phyloP scores from a whole-genome alignment of 2,329 filamentous ascomycete genomes.

The Aspergillus quadrilineatus region DNA sequence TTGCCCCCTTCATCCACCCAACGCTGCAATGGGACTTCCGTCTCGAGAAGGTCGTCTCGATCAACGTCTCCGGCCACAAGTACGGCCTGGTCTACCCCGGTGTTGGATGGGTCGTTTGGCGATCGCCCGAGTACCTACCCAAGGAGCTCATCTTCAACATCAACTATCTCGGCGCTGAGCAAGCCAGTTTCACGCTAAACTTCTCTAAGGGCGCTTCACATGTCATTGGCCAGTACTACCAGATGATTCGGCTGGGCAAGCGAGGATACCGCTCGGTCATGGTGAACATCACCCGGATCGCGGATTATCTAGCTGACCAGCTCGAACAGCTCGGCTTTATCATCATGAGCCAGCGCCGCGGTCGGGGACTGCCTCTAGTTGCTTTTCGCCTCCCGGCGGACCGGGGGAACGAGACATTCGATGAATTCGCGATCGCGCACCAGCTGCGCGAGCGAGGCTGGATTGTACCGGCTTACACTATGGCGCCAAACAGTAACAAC shows the following conservation, averaged over 20 bases:
- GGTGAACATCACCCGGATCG: slow-evolving; percentile 84
- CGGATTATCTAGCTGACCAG: slow-evolving; percentile 77
- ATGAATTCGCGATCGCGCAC: slow-evolving; percentile 79
- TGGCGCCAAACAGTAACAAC: slow-evolving; percentile 81
- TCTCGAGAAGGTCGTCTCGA: slow-evolving; percentile 81
- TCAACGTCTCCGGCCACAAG: slow-evolving; percentile 95
- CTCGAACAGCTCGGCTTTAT: slow-evolving; percentile 76
- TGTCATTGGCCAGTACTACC: slow-evolving; percentile 96
- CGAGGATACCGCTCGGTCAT: slow-evolving; percentile 90
- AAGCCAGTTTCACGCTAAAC: slow-evolving; percentile 94
- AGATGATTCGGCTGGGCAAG: slow-evolving; percentile 91
- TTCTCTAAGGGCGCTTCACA: slow-evolving; percentile 95
- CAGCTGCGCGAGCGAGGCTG: slow-evolving; percentile 83
- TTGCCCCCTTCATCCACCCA: slow-evolving; percentile 85
- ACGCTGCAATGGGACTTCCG: slow-evolving; percentile 89
- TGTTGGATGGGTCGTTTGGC: slow-evolving; percentile 92
- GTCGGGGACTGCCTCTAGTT: slow-evolving; percentile 80
- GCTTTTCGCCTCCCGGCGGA: slow-evolving; percentile 74
- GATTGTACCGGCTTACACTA: slow-evolving; percentile 95
- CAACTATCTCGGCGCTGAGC: slow-evolving; percentile 95
- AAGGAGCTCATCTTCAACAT: slow-evolving; percentile 97
- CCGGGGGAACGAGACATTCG: slow-evolving; percentile 57
- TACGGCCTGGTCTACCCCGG: slow-evolving; percentile 79
- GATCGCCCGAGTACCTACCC: slow-evolving; percentile 76
- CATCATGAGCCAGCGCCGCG: slow-evolving; percentile 79